Evolutionary conservation across 1,284 basidiomycete genomes (phyloP).

Genomic region (Apiotrichum brassicae): DNA sequence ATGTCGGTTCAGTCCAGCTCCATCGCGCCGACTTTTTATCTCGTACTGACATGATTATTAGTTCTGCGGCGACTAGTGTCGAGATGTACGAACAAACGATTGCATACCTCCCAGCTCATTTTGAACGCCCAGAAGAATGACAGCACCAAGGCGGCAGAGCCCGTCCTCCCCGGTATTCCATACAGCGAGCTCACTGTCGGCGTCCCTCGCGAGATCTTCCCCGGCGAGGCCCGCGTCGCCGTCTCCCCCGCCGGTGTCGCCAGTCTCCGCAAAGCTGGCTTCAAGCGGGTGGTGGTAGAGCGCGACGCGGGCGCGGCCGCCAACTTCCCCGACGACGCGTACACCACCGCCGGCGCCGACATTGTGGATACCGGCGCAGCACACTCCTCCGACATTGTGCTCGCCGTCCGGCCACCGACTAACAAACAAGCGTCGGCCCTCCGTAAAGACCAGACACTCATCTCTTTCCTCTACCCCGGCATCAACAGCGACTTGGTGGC

Average conservation of each 20-base stretch:
- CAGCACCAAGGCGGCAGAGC: neutral
- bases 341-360: constrained; percentile 67
- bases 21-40: neutral
- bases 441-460: constrained; percentile 65
- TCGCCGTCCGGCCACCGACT: constrained; percentile 70
- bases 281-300: constrained; percentile 63
- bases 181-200: constrained; percentile 71
- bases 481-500: constrained; percentile 70
- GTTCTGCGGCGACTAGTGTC: neutral
- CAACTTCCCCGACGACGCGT: constrained; percentile 71
- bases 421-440: constrained; percentile 53
- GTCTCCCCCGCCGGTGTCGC: constrained; percentile 69
- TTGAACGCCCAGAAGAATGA: neutral
- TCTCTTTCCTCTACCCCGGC: constrained; percentile 74
- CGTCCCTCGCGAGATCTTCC: constrained; percentile 65
- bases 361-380: constrained; percentile 47
- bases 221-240: constrained; percentile 68
- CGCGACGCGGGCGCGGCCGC: constrained; percentile 62
- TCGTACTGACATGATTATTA: neutral
- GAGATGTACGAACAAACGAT: neutral
- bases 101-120: neutral
- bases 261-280: constrained; percentile 71
- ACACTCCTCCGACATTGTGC: constrained; percentile 66
- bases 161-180: constrained; percentile 50
- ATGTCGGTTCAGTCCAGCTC: neutral